Evolutionary conservation across 2,329 filamentous ascomycete species (phyloP).

Genomic region (Trichoderma koningii): DNA sequence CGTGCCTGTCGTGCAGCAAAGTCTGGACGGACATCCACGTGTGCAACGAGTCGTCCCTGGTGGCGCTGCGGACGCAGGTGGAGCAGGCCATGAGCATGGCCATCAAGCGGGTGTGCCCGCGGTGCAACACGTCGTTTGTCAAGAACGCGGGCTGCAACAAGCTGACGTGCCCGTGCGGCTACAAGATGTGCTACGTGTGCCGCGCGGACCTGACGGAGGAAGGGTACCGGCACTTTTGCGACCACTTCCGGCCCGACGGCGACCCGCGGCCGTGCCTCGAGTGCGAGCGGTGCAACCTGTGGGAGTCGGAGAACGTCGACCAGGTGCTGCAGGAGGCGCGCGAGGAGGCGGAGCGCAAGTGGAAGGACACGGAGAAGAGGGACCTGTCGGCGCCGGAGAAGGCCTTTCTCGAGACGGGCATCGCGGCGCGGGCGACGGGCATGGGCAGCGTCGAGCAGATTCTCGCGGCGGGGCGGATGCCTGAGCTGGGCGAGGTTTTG

Average conservation of each 20-base stretch:
- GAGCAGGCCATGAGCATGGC: constrained; percentile 93
- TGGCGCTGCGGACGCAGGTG: constrained; percentile 82
- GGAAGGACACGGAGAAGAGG: constrained; percentile 65
- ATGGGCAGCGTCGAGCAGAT: constrained; percentile 39
- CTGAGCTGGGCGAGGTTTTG: constrained; percentile 47
- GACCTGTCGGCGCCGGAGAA: constrained; percentile 58
- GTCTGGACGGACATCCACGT: constrained; percentile 86
- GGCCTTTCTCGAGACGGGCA: constrained; percentile 58
- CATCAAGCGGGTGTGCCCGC: constrained; percentile 91
- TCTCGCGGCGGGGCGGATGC: constrained; percentile 40
- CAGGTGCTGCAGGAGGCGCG: constrained; percentile 67
- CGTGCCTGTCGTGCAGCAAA: constrained; percentile 81
- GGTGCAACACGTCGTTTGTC: constrained; percentile 88
- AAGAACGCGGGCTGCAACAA: constrained; percentile 97
- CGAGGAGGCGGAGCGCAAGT: constrained; percentile 70
- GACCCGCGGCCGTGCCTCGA: constrained; percentile 71
- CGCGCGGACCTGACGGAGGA: constrained; percentile 72
- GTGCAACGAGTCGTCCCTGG: constrained; percentile 81
- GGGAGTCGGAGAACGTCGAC: constrained; percentile 74
- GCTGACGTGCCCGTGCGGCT: constrained; percentile 90
- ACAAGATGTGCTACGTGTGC: constrained; percentile 98
- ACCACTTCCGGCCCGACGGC: constrained; percentile 85
- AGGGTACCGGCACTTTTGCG: constrained; percentile 92
- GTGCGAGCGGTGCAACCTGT: constrained; percentile 79
- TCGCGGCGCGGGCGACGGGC: constrained; percentile 37